phyloP scores from a whole-genome alignment of 495 filamentous ascomycete species.

The Penicillium atrosanguineum region DNA sequence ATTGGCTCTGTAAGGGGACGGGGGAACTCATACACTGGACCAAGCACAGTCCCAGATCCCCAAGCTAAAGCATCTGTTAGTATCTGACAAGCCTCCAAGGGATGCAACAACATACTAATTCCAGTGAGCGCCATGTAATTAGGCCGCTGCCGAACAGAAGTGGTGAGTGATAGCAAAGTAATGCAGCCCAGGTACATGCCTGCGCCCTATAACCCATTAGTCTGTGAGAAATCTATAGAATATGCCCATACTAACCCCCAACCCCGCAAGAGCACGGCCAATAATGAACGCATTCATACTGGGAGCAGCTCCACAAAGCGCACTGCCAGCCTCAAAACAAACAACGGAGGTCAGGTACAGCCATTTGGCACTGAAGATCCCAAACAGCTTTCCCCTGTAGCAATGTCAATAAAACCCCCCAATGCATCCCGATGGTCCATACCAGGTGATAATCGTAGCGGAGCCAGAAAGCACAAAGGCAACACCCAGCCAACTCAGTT shows the following conservation, averaged over 20 bases:
- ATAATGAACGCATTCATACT: constrained; percentile 51
- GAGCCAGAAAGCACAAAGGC: constrained; percentile 50
- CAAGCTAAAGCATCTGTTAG: constrained; percentile 24
- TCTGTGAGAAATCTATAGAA: no score
- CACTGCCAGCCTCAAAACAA: constrained; percentile 52
- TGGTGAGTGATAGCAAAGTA: constrained; percentile 30
- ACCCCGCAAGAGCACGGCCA: constrained; percentile 47
- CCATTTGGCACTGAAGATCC: constrained; percentile 53
- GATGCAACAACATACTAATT: constrained; percentile 14
- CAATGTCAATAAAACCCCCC: background rate
- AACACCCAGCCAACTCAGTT: constrained; percentile 56
- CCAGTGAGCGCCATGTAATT: constrained; percentile 32
- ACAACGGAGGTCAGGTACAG: constrained; percentile 47
- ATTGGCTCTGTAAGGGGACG: background rate
- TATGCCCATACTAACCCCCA: constrained; percentile 13
- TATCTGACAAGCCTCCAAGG: background rate
- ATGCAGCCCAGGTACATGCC: constrained; percentile 40
- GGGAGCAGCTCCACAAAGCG: constrained; percentile 55
- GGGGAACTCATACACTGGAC: constrained; percentile 45
- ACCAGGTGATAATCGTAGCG: constrained; percentile 44
- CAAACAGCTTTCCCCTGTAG: constrained; percentile 39
- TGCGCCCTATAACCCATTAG: constrained; percentile 13
- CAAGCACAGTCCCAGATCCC: constrained; percentile 44
- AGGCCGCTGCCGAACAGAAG: constrained; percentile 31
- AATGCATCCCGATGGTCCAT: background rate